Evolutionary conservation across 2,329 filamentous ascomycete species (phyloP), one percentile per base, ranked within the genome.

Genomic region (Sporothrix mexicana): DNA sequence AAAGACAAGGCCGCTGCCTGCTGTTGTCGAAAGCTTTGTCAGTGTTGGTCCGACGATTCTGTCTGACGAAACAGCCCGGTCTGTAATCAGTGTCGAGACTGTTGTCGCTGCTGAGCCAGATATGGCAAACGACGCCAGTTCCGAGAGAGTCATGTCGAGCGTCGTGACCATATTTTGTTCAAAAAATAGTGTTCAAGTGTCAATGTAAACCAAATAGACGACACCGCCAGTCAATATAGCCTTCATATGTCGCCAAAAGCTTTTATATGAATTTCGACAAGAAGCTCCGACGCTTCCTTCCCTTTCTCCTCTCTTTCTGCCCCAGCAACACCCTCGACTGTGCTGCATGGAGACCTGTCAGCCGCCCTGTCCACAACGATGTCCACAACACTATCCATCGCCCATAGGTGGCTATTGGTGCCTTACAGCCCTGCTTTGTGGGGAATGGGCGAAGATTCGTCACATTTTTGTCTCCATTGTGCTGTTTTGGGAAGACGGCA

Each of bases 41-140:
- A 92, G 5, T 23, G 13, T 59, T 5, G 30, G n/a, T 93, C 92
- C 73, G 97, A 87, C 1, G 2, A n/a, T 17, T 15, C 20, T 17
- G 10, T 67, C 62, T 13, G 43, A 23, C 30, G 72, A 25, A 36
- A 49, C n/a, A 43, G 72, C 25, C 9, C 94, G 95, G 79, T 97
- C 97, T 6, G 93, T 90, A 71, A 90, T 82, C 64, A 94, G 86
- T 77, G 95, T 95, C 12, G 94, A 93, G 74, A 95, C 87, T 17
- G 93, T 92, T 0, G 93, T 92, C 49, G 93, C 94, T 0, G 90
- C 84, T 5, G 93, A 92, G 69, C 94, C 94, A 3, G 94, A 94
- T 45, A 93, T 81, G 71, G 93, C 94, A 83, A 97, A 94, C 61
- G 93, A 92, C 2, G 64, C 45, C 9, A 97, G 84, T 47, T 93